Conservation (phyloP, 805 yeast genomes). For the Teunomyces tritomae region DNA sequence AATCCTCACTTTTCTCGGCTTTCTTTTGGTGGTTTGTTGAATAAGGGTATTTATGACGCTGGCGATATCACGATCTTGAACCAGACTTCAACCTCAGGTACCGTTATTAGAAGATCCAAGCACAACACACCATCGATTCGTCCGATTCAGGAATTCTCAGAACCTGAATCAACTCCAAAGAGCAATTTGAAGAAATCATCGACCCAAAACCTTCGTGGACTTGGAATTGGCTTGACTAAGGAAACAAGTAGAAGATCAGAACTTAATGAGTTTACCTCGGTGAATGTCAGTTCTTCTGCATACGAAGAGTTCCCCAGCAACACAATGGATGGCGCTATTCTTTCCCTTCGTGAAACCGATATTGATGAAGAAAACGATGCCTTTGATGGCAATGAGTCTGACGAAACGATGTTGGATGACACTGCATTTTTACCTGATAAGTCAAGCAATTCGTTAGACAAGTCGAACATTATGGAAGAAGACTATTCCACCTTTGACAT, state of each 20-base stretch:
- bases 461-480: constrained; percentile 11
- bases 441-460: constrained; percentile 6
- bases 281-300: constrained; percentile 14
- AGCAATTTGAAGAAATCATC: constrained; percentile 21
- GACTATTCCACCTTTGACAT: constrained; percentile 27
- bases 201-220: constrained; percentile 24
- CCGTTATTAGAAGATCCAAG: constrained; percentile 18
- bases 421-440: constrained; percentile 9
- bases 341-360: constrained; percentile 10
- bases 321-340: constrained; percentile 5
- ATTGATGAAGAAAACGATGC: constrained; percentile 21
- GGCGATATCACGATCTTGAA: constrained; percentile 12
- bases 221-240: constrained; percentile 15
- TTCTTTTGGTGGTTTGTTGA: constrained; percentile 37
- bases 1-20: constrained; percentile 43
- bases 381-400: constrained; percentile 16
- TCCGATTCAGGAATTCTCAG: background rate
- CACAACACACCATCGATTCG: background rate
- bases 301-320: constrained; percentile 15
- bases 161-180: background rate
- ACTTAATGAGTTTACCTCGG: constrained; percentile 17
- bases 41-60: constrained; percentile 7
- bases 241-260: background rate
- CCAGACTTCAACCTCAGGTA: constrained; percentile 13
- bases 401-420: constrained; percentile 20